Base-by-base conservation (phyloP, 345 rosid species). In the Brassica juncea region DNA sequence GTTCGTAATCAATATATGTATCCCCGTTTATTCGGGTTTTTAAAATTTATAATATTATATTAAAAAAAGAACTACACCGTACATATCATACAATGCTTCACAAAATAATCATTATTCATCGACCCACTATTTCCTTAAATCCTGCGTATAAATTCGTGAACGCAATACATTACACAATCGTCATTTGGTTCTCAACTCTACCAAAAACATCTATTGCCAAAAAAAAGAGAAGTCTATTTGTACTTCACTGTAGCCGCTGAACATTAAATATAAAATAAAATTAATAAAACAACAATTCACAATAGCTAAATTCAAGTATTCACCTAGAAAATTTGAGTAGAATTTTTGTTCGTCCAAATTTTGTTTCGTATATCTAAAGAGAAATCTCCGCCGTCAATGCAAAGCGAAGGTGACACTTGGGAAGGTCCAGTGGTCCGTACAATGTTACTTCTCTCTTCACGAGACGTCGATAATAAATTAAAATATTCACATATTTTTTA, bases 371-470 rank as follows among this genome's bases (percentile, higher is more conserved):
- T 54, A 74, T 70, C 78, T 54, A 73, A 68, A 73, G 79, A 5
- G 68, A 73, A 77, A 82, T 82, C 82, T 82, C 82, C 84, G 84
- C 84, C 84, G 84, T 82, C 84, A 82, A 77, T 68, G 31, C 79
- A 77, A 82, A 82, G 82, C 76, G 52, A 82, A 73, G 82, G 76
- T 78, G 84, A 82, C 84, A 78, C 84, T 78, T 82, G 84, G 55
- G 70, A 75, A 35, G 83, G 80, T 58, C 83, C 83, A 68, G 2
- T 25, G 34, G 80, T 78, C 82, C 84, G 78, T 81, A 81, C 84
- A 61, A 76, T 76, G 73, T 59, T 70, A 65, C 80, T 47, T 77
- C 69, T 72, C 54, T 4, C 84, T 76, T 75, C 80, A 80, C 83
- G 80, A 74, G 83, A 80, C 72, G 68, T 70, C 39, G 55, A 80